Evolutionary conservation across 768 basidiomycete species (phyloP).

Genomic region (Leccinum imitatum): DNA sequence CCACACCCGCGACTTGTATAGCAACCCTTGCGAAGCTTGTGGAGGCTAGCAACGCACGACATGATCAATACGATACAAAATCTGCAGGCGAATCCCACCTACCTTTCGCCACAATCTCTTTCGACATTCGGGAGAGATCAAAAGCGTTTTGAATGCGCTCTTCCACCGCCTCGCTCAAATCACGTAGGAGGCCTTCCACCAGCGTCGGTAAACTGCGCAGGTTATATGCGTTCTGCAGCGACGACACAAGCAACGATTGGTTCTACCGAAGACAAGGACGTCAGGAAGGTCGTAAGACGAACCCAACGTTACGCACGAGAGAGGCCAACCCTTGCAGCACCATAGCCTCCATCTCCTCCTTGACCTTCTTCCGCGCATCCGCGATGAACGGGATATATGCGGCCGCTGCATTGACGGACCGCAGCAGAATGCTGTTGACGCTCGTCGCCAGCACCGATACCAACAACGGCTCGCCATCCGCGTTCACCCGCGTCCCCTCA

Average conservation of each 20-base stretch:
- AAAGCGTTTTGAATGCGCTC: conserved; percentile 79
- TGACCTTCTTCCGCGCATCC: conserved; percentile 66
- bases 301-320: conserved; percentile 51
- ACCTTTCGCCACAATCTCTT: conserved; percentile 84
- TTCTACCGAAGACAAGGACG: conserved; percentile 50
- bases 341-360: conserved; percentile 89
- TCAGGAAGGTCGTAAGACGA: neutral
- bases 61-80: neutral
- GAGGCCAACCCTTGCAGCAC: conserved; percentile 75
- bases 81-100: neutral
- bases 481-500: neutral
- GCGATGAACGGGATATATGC: conserved; percentile 72
- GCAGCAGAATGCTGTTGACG: conserved; percentile 51
- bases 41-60: conserved; percentile 6
- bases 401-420: conserved; percentile 71
- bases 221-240: conserved; percentile 95
- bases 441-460: conserved; percentile 13
- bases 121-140: conserved; percentile 83
- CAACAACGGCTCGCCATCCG: conserved; percentile 9
- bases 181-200: conserved; percentile 73
- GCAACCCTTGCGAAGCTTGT: conserved; percentile 36
- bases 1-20: conserved; percentile 82
- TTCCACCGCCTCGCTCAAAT: conserved; percentile 82
- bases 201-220: conserved; percentile 81
- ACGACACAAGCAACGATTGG: conserved; percentile 86